Conservation (phyloP, 768 basidiomycete species). For the Pleurotus cornucopiae region DNA sequence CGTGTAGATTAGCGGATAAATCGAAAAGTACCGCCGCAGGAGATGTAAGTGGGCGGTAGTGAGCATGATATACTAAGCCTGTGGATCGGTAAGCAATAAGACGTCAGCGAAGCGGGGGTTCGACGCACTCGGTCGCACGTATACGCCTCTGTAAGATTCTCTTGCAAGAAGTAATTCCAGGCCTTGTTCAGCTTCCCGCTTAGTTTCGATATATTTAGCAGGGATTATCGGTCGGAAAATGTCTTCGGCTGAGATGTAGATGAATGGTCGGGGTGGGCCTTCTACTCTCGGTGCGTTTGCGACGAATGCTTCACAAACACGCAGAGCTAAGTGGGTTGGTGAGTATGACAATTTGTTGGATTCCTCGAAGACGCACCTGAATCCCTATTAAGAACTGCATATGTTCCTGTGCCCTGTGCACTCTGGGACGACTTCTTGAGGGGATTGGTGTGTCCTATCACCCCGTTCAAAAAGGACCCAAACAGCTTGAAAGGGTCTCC, state of each 20-base stretch:
- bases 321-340: conserved; percentile 43
- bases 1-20: conserved; percentile 70
- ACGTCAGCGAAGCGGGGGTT: conserved; percentile 7
- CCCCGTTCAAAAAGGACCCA: conserved; percentile 39
- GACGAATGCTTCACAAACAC: conserved; percentile 75
- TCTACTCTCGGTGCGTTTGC: conserved; percentile 30
- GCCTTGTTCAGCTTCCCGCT: conserved; percentile 88
- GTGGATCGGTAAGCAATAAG: conserved; percentile 12
- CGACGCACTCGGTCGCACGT: conserved; percentile 83
- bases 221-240: conserved; percentile 86
- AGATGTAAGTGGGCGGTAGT: conserved; percentile 84
- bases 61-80: conserved; percentile 97
- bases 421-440: conserved; percentile 40
- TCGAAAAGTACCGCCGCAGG: conserved; percentile 82
- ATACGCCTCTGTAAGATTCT: conserved; percentile 60
- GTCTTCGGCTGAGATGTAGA: conserved; percentile 95
- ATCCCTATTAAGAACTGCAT: conserved; percentile 85
- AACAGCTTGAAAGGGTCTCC: conserved; percentile 52
- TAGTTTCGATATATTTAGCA: conserved; percentile 86
- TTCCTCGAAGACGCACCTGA: conserved; percentile 54
- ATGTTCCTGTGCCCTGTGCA: conserved; percentile 39
- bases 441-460: conserved; percentile 48
- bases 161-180: conserved; percentile 41
- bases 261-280: conserved; percentile 59
- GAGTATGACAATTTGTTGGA: conserved; percentile 9